Base-by-base conservation (phyloP, 257 asterid genomes). In the Przewalskia tangutica region DNA sequence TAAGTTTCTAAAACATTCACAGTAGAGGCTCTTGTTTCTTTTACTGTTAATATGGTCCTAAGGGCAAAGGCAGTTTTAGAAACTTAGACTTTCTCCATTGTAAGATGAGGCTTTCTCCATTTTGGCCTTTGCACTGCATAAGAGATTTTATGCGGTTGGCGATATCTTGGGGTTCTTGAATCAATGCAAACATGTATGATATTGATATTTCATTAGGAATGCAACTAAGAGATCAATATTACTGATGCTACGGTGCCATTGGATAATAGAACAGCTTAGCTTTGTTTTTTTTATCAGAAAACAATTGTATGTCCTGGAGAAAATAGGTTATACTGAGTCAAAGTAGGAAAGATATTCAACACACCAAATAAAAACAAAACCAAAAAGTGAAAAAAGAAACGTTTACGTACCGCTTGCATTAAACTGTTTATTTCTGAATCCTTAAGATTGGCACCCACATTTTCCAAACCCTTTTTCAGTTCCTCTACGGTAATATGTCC, bases 401-500 rank as follows among this genome's bases (percentile, higher is more conserved):
- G 23, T 73, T 8, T 13, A 50, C 44, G 5, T 48, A 73, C 79
- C 44, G 79, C 79, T 73, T 73, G 79, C 79, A 73, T 73, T 73
- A 88, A 77, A 79, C 63, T 38, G 18, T 44, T 76, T 46, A 86
- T 85, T 78, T 86, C 89, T 20, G 89, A 85, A 27, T 88, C 89
- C 81, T 85, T 85, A n/a, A 86, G 83, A 50, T 85, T 63, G 17
- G 89, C 82, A 2, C 89, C 91, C 23, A 83, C 91, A 83, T 83
- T 86, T 62, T 79, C 87, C 65, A 88, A 44, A 5, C 89, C 89
- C 34, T 68, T 86, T 76, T 79, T 88, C 48, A 86, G 84, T 82
- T 88, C 91, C 83, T 88, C 89, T 36, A 86, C 55, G 2, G 91
- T 88, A 55, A 88, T 88, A 2, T 88, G 86, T 71, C 91, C 91